These are phyloP conservation scores for Pichia sp. DNA, from an alignment of 1,139 yeast species.

Conservation along the genomic window DNA sequence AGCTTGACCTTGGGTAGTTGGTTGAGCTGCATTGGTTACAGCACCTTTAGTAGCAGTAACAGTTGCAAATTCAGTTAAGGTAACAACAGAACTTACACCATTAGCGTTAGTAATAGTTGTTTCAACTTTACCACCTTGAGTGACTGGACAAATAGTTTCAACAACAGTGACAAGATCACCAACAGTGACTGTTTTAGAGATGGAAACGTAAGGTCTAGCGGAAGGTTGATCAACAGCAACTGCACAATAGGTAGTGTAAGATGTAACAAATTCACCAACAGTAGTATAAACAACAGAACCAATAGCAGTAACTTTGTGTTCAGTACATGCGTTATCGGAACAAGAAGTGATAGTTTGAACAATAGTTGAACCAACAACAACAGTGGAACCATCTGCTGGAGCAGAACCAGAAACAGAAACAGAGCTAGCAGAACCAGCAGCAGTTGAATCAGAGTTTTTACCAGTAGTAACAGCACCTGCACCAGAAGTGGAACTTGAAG, in stretches of 20 bases:
- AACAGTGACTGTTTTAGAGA: constrained; percentile 6
- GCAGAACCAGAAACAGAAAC: constrained; percentile 2
- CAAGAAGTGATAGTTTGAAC: constrained; percentile 17
- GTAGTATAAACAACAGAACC: constrained; percentile 9
- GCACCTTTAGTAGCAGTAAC: constrained; percentile 5
- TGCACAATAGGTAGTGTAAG: constrained; percentile 12
- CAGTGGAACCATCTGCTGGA: constrained; percentile 5
- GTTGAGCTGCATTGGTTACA: neutral
- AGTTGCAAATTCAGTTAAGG: constrained; percentile 6
- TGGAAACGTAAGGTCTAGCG: neutral
- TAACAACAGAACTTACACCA: constrained; percentile 4
- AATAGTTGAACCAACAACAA: constrained; percentile 5
- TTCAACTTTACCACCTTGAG: constrained; percentile 13
- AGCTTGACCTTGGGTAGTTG: constrained; percentile 18
- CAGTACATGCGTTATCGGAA: constrained; percentile 19
- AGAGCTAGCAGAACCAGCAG: neutral
- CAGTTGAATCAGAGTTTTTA: neutral
- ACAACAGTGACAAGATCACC: constrained; percentile 9
- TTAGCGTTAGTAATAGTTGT: constrained; percentile 17
- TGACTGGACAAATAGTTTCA: constrained; percentile 14
- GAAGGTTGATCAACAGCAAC: neutral
- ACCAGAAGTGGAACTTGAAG: constrained; percentile 4
- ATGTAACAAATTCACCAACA: constrained; percentile 3
- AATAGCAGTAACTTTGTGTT: constrained; percentile 5
- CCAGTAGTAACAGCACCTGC: constrained; percentile 8